phyloP scores from a whole-genome alignment of 176 grass and related monocot genomes.

The Avena atlantica region DNA sequence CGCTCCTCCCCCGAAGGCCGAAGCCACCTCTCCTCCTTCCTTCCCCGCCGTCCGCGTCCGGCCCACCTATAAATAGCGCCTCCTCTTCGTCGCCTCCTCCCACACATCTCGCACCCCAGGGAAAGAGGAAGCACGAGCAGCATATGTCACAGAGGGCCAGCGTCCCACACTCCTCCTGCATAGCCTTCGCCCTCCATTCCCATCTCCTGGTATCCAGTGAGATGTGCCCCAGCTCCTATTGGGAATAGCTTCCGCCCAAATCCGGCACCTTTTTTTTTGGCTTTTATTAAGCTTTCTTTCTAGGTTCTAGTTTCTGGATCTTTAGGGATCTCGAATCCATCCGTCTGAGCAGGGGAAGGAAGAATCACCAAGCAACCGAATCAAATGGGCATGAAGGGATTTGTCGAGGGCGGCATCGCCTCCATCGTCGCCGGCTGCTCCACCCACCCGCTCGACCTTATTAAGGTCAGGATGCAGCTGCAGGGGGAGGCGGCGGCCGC shows the following conservation, averaged over 20 bases:
- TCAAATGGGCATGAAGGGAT: conserved; percentile 84
- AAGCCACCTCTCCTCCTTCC: conserved; percentile 31
- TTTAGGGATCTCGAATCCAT: neutral
- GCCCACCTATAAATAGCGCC: conserved; percentile 41
- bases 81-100: neutral
- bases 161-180: conserved; percentile 83
- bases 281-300: neutral
- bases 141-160: conserved; percentile 87
- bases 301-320: neutral
- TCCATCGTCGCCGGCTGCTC: conserved; percentile 93
- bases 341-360: neutral
- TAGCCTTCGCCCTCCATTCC: conserved; percentile 92
- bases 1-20: neutral
- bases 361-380: neutral
- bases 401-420: conserved; percentile 89
- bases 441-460: conserved; percentile 90
- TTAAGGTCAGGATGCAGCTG: conserved; percentile 98
- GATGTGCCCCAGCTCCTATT: conserved; percentile 85
- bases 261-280: neutral
- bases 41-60: neutral
- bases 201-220: conserved; percentile 95
- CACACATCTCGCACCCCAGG: neutral
- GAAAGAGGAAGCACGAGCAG: conserved; percentile 38
- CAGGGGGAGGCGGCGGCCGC: conserved; percentile 58
- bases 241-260: conserved; percentile 38